A percentile compares a stretch with the other conserved stretches of the same genome.
Conservation (phyloP, 2,329 filamentous ascomycete species). For the Beauveria caledonica region DNA sequence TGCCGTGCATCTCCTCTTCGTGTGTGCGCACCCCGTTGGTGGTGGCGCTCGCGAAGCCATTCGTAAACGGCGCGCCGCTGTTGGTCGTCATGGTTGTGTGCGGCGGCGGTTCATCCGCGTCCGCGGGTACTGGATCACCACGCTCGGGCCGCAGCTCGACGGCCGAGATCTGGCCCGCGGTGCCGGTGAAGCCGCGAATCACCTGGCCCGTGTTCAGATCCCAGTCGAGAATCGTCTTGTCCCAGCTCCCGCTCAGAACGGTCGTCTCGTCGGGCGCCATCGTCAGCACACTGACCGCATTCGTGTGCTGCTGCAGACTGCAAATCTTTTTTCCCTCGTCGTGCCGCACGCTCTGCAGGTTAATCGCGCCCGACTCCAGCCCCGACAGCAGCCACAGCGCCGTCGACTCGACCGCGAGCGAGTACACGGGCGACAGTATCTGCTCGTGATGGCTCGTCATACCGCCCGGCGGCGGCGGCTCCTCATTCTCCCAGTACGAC, state of each 20-base stretch:
- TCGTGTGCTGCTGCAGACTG: slow-evolving; percentile 74
- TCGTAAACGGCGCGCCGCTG: slow-evolving; percentile 50
- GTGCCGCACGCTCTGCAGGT: slow-evolving; percentile 85
- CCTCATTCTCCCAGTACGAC: slow-evolving; percentile 98
- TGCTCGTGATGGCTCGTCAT: slow-evolving; percentile 45
- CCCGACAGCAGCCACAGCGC: slow-evolving; percentile 89
- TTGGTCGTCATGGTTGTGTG: slow-evolving; percentile 67
- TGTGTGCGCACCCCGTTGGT: slow-evolving; percentile 35
- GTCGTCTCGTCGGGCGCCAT: slow-evolving; percentile 79
- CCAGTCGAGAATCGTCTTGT: slow-evolving; percentile 91
- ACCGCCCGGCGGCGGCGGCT: slow-evolving; percentile 41
- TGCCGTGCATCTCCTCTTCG: slow-evolving; percentile 14
- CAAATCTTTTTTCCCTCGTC: slow-evolving; percentile 88
- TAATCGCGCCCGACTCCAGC: slow-evolving; percentile 83
- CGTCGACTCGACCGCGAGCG: slow-evolving; percentile 80
- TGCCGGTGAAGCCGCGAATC: slow-evolving; percentile 67
- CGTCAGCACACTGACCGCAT: slow-evolving; percentile 81
- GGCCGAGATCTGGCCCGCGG: slow-evolving; percentile 75
- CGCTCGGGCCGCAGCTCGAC: slow-evolving; percentile 78
- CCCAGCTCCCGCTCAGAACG: slow-evolving; percentile 90
- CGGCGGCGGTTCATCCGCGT: slow-evolving; percentile 49
- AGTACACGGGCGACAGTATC: slow-evolving; percentile 83
- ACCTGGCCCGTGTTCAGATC: slow-evolving; percentile 80
- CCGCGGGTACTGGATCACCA: slow-evolving; percentile 65
- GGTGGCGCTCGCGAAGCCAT: slow-evolving; percentile 26